A percentile compares a stretch with the other conserved stretches of the same genome.
These are phyloP conservation scores for Helianthus annuus DNA, from an alignment of 129 eudicot genomes.

Conservation along the genomic window DNA sequence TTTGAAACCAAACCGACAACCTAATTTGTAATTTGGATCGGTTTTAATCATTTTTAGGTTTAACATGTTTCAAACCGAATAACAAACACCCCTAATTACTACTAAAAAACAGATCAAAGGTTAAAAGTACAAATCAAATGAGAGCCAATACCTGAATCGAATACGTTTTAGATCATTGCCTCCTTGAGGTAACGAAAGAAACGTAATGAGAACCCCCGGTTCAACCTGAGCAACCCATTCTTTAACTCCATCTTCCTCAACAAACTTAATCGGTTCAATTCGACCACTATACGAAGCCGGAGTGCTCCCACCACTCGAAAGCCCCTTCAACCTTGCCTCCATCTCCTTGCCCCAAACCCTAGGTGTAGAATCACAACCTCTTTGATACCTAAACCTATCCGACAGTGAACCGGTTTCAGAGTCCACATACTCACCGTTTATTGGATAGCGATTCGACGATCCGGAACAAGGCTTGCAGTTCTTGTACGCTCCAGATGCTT, in stretches of 20 bases:
- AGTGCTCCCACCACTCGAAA: constrained; percentile 79
- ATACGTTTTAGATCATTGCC: constrained; percentile 83
- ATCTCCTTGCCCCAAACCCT: constrained; percentile 79
- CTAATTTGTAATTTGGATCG: constrained; percentile 29
- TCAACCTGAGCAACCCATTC: constrained; percentile 98
- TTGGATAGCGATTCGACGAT: constrained; percentile 37
- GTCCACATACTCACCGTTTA: constrained; percentile 45
- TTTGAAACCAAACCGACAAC: neutral
- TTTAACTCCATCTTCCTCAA: constrained; percentile 76
- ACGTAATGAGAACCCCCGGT: constrained; percentile 90
- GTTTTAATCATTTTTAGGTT: no score
- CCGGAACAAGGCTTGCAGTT: constrained; percentile 92
- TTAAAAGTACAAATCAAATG: constrained; percentile 19
- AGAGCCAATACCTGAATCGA: constrained; percentile 69
- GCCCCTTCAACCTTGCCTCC: constrained; percentile 80
- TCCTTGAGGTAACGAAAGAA: constrained; percentile 66
- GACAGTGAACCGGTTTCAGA: constrained; percentile 57
- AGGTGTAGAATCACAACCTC: constrained; percentile 61
- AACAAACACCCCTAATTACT: no score
- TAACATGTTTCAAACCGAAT: no score
- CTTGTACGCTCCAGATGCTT: constrained; percentile 82
- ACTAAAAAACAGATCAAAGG: constrained; percentile 26
- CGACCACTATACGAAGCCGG: constrained; percentile 82
- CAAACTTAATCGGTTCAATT: constrained; percentile 68
- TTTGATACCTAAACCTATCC: constrained; percentile 52